Conservation (phyloP, 768 basidiomycete genomes). For the Hortiboletus campestris region DNA sequence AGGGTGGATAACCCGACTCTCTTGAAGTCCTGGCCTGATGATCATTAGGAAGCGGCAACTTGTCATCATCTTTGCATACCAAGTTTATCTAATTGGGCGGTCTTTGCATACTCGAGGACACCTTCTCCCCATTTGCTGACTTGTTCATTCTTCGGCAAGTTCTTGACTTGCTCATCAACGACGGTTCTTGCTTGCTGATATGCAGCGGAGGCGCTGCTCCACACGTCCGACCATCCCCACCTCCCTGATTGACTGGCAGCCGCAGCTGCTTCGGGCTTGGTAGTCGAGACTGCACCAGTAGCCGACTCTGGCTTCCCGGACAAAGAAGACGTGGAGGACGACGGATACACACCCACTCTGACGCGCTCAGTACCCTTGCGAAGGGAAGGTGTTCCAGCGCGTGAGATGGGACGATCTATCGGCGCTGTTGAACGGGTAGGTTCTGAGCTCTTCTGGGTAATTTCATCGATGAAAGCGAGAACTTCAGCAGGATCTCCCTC, state of each 20-base stretch:
- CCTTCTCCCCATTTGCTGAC: constrained; percentile 88
- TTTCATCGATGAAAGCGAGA: constrained; percentile 91
- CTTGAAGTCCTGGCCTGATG: constrained; percentile 83
- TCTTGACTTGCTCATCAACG: constrained; percentile 92
- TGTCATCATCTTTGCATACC: constrained; percentile 48
- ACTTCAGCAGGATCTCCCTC: constrained; percentile 78
- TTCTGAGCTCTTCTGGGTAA: constrained; percentile 86
- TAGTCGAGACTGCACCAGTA: constrained; percentile 26
- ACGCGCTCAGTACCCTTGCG: constrained; percentile 78
- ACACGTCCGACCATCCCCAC: constrained; percentile 89
- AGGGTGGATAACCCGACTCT: constrained; percentile 85
- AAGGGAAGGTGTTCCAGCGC: constrained; percentile 67
- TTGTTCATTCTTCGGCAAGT: constrained; percentile 81
- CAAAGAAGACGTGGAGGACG: constrained; percentile 46
- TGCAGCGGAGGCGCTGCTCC: constrained; percentile 82
- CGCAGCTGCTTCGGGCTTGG: constrained; percentile 19
- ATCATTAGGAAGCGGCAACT: not conserved
- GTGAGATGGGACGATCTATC: constrained; percentile 56
- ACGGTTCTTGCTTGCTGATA: constrained; percentile 84
- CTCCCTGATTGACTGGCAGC: constrained; percentile 30
- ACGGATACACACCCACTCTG: constrained; percentile 50
- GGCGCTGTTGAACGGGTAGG: constrained; percentile 61
- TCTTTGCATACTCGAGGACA: constrained; percentile 83
- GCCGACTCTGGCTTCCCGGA: constrained; percentile 27
- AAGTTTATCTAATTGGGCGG: constrained; percentile 86